Base-by-base conservation (phyloP, 345 rosid genomes). In the Excoecaria agallocha region DNA sequence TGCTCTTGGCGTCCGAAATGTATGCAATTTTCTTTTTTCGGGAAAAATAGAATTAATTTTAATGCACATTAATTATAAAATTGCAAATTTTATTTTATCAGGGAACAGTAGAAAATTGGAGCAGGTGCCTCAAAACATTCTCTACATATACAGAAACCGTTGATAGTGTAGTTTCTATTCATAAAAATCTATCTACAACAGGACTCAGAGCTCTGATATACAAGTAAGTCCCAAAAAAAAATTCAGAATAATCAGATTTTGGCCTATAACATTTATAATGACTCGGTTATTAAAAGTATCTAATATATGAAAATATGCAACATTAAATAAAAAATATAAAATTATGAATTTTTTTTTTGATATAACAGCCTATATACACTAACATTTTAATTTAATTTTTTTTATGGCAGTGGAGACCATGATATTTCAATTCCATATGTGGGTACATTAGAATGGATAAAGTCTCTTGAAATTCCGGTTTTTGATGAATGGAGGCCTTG, bases 401-500 rank as follows among this genome's bases (percentile, higher is more conserved):
- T 17, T 2, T 17, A 8, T 41, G 20, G 51, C 69, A 84, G 85
- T 19, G 84, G 88, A 3, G 88, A 85, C 46, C 76, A 64, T 22
- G 86, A 82, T 68, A 68, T 85, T 79, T 1, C 4, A 8, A 45
- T 69, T 22, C 83, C 88, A 25, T 73, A 76, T 4, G 77, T 82
- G 63, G 86, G 84, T 11, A 85, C 86, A 5, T 45, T 45, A 35
- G 50, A 41, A 11, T 81, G 88, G 86, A 76, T 85, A 0, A 56
- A 69, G 8, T 69, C 64, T 0, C 57, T 81, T 5, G 81, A 83
- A 62, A 75, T 82, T 73, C 50, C 78, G 13, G 43, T 81, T 59
- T 39, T 25, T 6, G 56, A 15, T 24, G 59, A 13, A 8, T 85
- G 88, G 88, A 59, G 68, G 15, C 88, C 88, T 45, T 85, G 88